A percentile compares a stretch with the other conserved stretches of the same genome.
These are phyloP conservation scores for Stygiomarasmius scandens DNA, from an alignment of 1,284 basidiomycete species.

Conservation along the genomic window DNA sequence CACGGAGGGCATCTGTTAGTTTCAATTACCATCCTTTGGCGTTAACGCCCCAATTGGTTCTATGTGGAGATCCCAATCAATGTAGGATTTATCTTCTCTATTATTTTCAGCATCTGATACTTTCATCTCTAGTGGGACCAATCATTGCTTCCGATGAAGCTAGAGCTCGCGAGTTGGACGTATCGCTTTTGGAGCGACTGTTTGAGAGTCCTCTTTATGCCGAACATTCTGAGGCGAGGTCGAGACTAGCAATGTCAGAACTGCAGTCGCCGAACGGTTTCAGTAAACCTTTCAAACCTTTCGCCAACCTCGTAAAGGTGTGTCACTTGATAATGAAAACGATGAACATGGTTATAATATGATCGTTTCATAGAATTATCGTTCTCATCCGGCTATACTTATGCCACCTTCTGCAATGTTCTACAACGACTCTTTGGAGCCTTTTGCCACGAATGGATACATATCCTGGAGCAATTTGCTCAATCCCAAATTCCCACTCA, in stretches of 20 bases:
- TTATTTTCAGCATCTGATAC: background rate
- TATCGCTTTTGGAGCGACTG: conserved; percentile 49
- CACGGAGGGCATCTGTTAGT: background rate
- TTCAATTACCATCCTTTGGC: conserved; percentile 17
- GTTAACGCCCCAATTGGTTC: conserved; percentile 42
- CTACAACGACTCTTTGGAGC: conserved; percentile 46
- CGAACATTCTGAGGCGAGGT: conserved; percentile 19
- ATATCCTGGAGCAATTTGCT: conserved; percentile 41
- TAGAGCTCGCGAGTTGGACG: conserved; percentile 42
- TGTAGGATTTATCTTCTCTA: conserved; percentile 26
- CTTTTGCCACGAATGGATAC: conserved; percentile 42
- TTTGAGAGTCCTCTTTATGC: conserved; percentile 44
- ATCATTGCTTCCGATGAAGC: conserved; percentile 44
- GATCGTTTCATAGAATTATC: conserved; percentile 38
- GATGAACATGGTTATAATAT: no score
- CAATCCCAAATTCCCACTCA: conserved; percentile 39
- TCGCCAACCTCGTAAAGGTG: conserved; percentile 45
- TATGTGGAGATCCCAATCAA: conserved; percentile 50
- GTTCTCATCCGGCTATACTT: conserved; percentile 50
- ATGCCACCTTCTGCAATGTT: conserved; percentile 54
- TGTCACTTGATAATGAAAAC: no score
- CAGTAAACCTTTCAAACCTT: conserved; percentile 28
- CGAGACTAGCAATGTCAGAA: background rate
- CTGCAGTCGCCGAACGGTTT: background rate
- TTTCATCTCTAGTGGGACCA: conserved; percentile 39